Evolutionary conservation across 345 rosid genomes (phyloP), one percentile per base, ranked within the genome.

Genomic region (Arabidopsis arenosa): DNA sequence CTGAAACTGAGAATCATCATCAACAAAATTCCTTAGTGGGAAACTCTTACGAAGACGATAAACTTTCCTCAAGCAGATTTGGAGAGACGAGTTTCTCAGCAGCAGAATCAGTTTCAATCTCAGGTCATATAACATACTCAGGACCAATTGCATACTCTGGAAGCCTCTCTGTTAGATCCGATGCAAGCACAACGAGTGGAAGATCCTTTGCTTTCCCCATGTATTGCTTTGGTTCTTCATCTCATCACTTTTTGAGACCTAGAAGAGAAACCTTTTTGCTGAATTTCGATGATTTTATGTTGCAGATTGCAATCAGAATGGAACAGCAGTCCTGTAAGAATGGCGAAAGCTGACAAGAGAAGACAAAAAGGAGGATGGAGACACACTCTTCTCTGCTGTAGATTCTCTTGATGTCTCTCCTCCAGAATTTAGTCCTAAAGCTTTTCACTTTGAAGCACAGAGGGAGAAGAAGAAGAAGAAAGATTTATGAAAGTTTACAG

Each of bases 151-250:
- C 75, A 41, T 80, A 75, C 75, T 86, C 97, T 14, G 97, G 99
- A 48, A 90, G 88, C 66, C 81, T 92, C 62, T 95, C 97, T 12
- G 85, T 80, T 63, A 80, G 97, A 78, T 95, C 97, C 0, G 97
- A 95, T 64, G 88, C 97, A 88, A 95, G 99, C 85, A 85, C 96
- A 11, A 85, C 97, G 0, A 95, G 97, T 80, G 85, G 89, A 63
- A 88, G 93, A 70, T 95, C 99, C 32, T 95, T 95, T 13, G 97
- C 99, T 69, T 95, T 95, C 79, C 99, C 99, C 0, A 49, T 85
- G 99, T 95, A 86, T 60, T 37, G 40, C 13, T 11, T 72, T 61
- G 49, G 15, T 36, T 59, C 48, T 40, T 49, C 11, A 6, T 62
- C 48, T 59, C 69, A 51, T 26, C 21, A 15, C 51, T 49, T 15